Evolutionary conservation across 2,329 filamentous ascomycete species (phyloP), one percentile per base, ranked within the genome.

Genomic region (Calonectria montana): DNA sequence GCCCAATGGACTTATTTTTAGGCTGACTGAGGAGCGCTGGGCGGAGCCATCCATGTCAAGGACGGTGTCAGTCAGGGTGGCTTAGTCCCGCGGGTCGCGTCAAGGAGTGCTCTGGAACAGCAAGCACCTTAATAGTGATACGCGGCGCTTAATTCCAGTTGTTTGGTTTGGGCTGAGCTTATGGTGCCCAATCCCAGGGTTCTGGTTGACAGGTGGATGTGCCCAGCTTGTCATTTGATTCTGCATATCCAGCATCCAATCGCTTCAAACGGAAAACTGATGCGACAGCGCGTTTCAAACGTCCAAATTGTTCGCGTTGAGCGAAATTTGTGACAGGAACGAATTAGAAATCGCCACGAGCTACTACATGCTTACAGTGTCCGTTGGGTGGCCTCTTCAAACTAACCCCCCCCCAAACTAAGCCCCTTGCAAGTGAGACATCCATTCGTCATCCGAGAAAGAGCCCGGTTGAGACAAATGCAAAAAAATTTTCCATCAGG

Each of bases 301-400:
- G 31, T 59, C 48, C 8, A 39, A 59, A 59, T 35, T 59, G 53
- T 31, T 39, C n/a, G 37, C 16, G 53, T 16, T 59, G 53, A 59
- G 53, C 31, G 53, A 59, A 59, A 59, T 59, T 59, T 39, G 53
- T 35, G 31, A 59, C 31, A 7, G 37, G 31, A 37, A 59, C 53
- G 53, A 59, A 59, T 59, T 59, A 59, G 53, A 59, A 59, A 59
- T 59, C 53, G 53, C 53, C 53, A 59, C 53, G 53, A 59, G 37
- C 53, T 13, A 21, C 35, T 25, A 7, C n/a, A 37, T 59, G 31
- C 21, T 59, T 35, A 25, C 35, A 23, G 53, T 15, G 29, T 59
- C 31, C 25, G 53, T 59, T 59, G 53, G 53, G 53, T 59, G 53
- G 53, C 53, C 53, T 59, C 53, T 47, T 23, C 53, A 59, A 59